A percentile compares a stretch with the other conserved stretches of the same genome.
These are phyloP conservation scores for Penicillium atrosanguineum DNA, from an alignment of 495 filamentous ascomycete species.

Conservation along the genomic window DNA sequence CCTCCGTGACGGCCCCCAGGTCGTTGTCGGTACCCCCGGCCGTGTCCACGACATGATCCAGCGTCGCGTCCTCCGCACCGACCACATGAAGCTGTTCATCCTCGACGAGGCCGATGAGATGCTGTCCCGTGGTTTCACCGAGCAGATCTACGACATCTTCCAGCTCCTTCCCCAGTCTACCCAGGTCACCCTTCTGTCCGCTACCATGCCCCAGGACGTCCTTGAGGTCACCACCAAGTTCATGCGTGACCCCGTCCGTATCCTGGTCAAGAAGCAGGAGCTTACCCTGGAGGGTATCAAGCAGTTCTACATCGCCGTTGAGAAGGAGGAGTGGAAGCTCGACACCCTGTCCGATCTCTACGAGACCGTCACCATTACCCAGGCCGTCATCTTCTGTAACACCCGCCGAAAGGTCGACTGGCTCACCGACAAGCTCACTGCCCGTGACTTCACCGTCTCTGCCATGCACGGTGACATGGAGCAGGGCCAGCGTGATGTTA, in stretches of 20 bases:
- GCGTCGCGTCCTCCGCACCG: constrained; percentile 88
- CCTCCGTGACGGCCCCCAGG: constrained; percentile 92
- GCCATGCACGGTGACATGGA: constrained; percentile 99
- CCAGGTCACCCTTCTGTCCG: constrained; percentile 95
- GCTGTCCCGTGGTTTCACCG: constrained; percentile 97
- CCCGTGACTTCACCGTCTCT: constrained; percentile 97
- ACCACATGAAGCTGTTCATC: constrained; percentile 98
- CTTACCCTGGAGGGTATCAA: constrained; percentile 99
- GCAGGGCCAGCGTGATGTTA: constrained; percentile 92
- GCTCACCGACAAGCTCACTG: constrained; percentile 98
- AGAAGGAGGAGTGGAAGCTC: constrained; percentile 99
- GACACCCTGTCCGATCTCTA: constrained; percentile 98
- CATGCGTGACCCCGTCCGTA: constrained; percentile 98
- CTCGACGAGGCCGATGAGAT: constrained; percentile 99
- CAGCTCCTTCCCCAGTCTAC: constrained; percentile 95
- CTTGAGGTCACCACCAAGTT: constrained; percentile 99
- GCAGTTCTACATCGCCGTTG: constrained; percentile 99
- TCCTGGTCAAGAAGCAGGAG: constrained; percentile 99
- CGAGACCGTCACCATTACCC: constrained; percentile 98
- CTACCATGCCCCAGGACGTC: constrained; percentile 97
- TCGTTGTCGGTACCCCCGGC: constrained; percentile 94
- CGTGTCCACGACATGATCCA: constrained; percentile 99
- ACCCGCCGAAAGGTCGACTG: constrained; percentile 99
- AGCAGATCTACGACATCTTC: constrained; percentile 99
- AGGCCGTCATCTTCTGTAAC: constrained; percentile 99